phyloP scores from a whole-genome alignment of 441 rosid species.

The Erodium texanum region DNA sequence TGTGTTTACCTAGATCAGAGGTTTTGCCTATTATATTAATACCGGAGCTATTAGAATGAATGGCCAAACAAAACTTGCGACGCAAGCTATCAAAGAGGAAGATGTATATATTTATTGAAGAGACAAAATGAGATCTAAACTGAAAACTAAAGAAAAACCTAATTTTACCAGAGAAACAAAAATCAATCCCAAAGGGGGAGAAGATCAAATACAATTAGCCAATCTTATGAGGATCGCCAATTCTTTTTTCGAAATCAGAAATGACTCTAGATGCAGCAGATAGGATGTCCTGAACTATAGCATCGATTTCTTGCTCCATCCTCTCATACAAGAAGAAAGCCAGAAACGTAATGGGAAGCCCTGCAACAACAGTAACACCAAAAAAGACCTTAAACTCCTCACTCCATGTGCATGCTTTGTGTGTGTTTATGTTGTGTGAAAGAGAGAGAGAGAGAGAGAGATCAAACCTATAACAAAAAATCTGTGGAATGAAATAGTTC shows the following conservation, averaged over 20 bases:
- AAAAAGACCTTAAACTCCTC: neutral
- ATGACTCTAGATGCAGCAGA: slow-evolving; percentile 38
- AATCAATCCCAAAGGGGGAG: too few relatives aligned
- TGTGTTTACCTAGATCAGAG: too few relatives aligned
- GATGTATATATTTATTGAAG: neutral
- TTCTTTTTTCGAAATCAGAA: slow-evolving; percentile 34
- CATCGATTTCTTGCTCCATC: slow-evolving; percentile 64
- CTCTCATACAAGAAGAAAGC: slow-evolving; percentile 56
- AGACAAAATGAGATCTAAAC: neutral
- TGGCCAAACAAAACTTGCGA: neutral
- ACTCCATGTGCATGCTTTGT: too few relatives aligned
- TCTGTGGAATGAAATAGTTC: slow-evolving; percentile 50
- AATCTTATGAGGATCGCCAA: slow-evolving; percentile 31
- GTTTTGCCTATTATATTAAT: too few relatives aligned
- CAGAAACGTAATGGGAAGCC: slow-evolving; percentile 52
- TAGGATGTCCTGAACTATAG: slow-evolving; percentile 32
- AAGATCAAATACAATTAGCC: too few relatives aligned
- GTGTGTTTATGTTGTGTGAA: neutral
- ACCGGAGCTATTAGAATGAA: neutral
- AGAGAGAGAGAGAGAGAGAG: slow-evolving; percentile 1
- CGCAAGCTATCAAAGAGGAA: neutral
- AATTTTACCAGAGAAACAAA: neutral
- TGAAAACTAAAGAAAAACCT: neutral
- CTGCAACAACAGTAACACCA: slow-evolving; percentile 34
- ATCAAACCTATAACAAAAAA: slow-evolving; percentile 49